Evolutionary conservation across 73 alveolate species (phyloP).

Genomic region (Tetrahymena malaccensis): DNA sequence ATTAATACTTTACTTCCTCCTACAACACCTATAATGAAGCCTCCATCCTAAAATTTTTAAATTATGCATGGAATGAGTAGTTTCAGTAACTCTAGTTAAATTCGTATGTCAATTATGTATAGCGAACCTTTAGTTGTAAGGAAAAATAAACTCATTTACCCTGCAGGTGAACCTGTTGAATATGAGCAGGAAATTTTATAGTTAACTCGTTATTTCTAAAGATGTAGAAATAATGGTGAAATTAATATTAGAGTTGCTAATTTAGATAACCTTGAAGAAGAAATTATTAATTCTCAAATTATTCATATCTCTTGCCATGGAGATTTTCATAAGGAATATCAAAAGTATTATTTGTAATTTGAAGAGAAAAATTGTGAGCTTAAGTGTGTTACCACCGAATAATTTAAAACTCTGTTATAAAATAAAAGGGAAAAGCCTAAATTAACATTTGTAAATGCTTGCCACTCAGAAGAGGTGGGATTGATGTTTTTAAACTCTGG

Average conservation of each 20-base stretch:
- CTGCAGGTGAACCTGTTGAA: neutral
- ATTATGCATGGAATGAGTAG: neutral
- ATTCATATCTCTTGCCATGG: neutral
- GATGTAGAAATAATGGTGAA: neutral
- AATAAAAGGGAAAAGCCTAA: neutral
- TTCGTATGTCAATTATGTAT: neutral
- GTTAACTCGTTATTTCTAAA: neutral
- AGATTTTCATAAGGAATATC: neutral
- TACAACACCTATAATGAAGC: neutral
- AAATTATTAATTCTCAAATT: neutral
- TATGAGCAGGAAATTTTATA: neutral
- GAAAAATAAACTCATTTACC: neutral
- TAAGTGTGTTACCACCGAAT: neutral
- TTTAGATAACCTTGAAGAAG: neutral
- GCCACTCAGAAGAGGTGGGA: neutral
- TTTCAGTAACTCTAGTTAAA: neutral
- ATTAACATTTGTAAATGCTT: neutral
- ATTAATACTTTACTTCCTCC: neutral
- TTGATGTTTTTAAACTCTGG: neutral
- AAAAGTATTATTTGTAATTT: neutral
- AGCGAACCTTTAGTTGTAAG: neutral
- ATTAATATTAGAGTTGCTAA: neutral
- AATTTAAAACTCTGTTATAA: neutral
- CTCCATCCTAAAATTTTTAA: neutral
- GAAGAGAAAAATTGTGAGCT: neutral